Evolutionary conservation across 768 basidiomycete genomes (phyloP).

Genomic region (Mycena vitilis): DNA sequence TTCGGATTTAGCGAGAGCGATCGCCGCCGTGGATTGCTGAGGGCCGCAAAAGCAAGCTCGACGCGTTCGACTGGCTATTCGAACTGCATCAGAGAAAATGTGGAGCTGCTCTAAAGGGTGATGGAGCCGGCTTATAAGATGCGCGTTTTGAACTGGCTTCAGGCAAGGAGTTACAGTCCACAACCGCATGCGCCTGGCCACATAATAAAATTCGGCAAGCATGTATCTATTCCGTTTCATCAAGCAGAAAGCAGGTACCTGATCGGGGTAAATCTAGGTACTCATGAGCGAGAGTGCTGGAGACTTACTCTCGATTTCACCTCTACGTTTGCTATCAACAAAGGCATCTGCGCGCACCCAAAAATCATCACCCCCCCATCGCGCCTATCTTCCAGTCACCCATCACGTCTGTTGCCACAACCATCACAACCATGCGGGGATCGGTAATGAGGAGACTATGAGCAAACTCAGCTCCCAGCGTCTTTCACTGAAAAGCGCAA

Average conservation of each 20-base stretch:
- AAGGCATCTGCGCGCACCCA: slow-evolving; percentile 5
- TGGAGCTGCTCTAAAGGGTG: too few relatives aligned
- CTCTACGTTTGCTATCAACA: not conserved
- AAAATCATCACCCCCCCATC: slow-evolving; percentile 1
- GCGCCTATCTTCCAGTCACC: slow-evolving; percentile 8
- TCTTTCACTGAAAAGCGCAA: not conserved
- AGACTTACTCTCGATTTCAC: slow-evolving; percentile 2
- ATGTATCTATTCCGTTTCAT: not conserved
- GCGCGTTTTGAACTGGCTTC: too few relatives aligned
- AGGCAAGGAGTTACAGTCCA: too few relatives aligned
- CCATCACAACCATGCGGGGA: slow-evolving; percentile 10
- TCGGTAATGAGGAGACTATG: not conserved
- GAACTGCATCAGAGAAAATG: too few relatives aligned
- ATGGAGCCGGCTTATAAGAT: too few relatives aligned
- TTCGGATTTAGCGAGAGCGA: too few relatives aligned
- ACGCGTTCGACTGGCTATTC: too few relatives aligned
- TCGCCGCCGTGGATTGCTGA: too few relatives aligned
- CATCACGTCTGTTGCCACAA: not conserved
- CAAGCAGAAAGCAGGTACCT: slow-evolving; percentile 2
- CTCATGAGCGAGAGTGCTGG: not conserved
- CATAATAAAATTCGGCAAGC: too few relatives aligned
- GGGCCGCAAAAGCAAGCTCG: too few relatives aligned
- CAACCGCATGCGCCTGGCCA: too few relatives aligned
- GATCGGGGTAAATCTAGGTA: not conserved
- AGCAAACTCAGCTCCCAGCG: not conserved